These are phyloP conservation scores for Monilinia polystroma DNA, from an alignment of 2,329 filamentous ascomycete genomes.

Conservation along the genomic window DNA sequence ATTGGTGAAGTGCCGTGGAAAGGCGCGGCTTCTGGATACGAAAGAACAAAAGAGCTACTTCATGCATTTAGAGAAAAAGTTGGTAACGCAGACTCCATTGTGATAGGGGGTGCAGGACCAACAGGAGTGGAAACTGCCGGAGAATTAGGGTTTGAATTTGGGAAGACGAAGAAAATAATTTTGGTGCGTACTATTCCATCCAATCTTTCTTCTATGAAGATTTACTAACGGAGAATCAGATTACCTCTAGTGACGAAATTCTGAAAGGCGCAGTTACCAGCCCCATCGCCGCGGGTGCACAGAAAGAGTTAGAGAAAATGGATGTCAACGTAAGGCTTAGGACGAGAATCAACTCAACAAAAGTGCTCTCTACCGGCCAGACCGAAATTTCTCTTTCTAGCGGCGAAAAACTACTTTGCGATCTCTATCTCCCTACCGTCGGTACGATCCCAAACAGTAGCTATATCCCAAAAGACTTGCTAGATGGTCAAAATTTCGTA, in stretches of 20 bases:
- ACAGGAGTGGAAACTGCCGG: slow-evolving; percentile 41
- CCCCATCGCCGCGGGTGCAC: slow-evolving; percentile 39
- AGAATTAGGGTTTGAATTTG: slow-evolving; percentile 35
- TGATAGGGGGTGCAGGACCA: slow-evolving; percentile 40
- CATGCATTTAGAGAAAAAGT: slow-evolving; percentile 34
- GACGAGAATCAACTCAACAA: slow-evolving; percentile 44
- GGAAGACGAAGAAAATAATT: slow-evolving; percentile 35
- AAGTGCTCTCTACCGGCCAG: slow-evolving; percentile 45
- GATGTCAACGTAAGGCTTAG: slow-evolving; percentile 50
- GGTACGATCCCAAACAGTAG: slow-evolving; percentile 56
- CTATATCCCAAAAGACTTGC: slow-evolving; percentile 48
- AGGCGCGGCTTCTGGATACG: slow-evolving; percentile 44
- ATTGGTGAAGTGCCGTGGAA: slow-evolving; percentile 47
- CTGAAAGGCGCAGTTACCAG: slow-evolving; percentile 27
- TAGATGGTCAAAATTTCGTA: slow-evolving; percentile 48
- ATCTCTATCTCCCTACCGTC: slow-evolving; percentile 57
- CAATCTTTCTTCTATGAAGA: background rate
- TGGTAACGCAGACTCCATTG: slow-evolving; percentile 36
- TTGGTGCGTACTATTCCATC: slow-evolving; percentile 23
- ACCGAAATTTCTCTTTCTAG: slow-evolving; percentile 50
- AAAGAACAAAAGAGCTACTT: slow-evolving; percentile 33
- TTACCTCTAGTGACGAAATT: slow-evolving; percentile 31
- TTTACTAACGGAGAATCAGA: slow-evolving; percentile 24
- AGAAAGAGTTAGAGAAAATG: slow-evolving; percentile 52
- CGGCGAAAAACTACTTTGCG: slow-evolving; percentile 51